Conservation (phyloP, 495 filamentous ascomycete genomes). For the Aspergillus ostianus region DNA sequence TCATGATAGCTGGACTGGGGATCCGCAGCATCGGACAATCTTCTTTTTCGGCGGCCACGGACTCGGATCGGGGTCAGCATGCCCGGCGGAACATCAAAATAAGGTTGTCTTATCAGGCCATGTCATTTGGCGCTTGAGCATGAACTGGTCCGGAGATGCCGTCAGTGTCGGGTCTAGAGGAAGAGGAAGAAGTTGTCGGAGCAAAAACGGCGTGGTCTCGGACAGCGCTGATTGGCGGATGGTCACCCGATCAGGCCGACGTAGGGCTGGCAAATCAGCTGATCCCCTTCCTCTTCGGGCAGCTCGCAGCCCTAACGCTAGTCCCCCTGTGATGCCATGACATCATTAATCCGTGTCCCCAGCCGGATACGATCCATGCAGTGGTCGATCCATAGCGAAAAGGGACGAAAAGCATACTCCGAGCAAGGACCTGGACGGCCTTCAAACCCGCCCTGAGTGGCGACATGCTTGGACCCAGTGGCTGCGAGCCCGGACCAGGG, state of each 20-base stretch:
- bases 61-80: slow-evolving; percentile 30
- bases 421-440: too few relatives aligned
- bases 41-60: slow-evolving; percentile 26
- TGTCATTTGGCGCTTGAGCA: background rate
- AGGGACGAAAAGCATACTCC: too few relatives aligned
- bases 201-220: background rate
- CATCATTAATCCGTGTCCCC: background rate
- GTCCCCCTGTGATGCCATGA: background rate
- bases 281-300: background rate
- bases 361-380: background rate
- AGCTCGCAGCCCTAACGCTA: background rate
- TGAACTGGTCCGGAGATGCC: background rate
- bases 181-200: background rate
- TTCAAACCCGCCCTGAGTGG: background rate
- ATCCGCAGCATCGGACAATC: slow-evolving; percentile 3
- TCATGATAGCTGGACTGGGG: background rate
- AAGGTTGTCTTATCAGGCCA: background rate
- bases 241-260: too few relatives aligned
- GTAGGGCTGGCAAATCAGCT: background rate
- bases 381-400: background rate
- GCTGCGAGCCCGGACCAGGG: slow-evolving; percentile 1
- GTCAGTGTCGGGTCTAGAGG: too few relatives aligned
- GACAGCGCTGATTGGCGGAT: background rate
- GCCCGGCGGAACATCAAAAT: slow-evolving; percentile 6
- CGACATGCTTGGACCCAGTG: background rate